Conservation (phyloP, 208 protist species). For the Wallacemonas sp. region DNA sequence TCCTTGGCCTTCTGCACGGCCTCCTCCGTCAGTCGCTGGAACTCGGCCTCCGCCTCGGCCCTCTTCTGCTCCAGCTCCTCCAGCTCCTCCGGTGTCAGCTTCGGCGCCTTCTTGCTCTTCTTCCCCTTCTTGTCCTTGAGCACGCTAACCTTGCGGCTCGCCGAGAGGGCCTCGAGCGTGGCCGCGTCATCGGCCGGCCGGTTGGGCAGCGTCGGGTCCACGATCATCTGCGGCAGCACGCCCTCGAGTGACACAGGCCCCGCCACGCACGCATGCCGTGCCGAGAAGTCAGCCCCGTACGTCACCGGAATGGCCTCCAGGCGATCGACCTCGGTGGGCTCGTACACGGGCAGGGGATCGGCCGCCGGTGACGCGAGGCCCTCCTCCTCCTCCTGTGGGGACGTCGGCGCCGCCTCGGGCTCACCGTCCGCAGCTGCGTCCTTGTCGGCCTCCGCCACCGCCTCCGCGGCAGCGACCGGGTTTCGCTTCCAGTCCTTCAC, state of each 20-base stretch:
- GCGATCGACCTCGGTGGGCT: conserved; percentile 13
- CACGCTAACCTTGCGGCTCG: conserved; percentile 20
- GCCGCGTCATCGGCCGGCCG: conserved; percentile 26
- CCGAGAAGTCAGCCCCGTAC: conserved; percentile 40
- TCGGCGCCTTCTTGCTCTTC: conserved; percentile 51
- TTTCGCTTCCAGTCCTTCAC: conserved; percentile 26
- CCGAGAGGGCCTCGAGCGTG: background rate
- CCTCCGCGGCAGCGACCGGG: background rate
- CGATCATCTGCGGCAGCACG: conserved; percentile 63
- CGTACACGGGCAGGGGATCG: background rate
- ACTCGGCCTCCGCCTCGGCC: conserved; percentile 58
- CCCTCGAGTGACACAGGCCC: conserved; percentile 59
- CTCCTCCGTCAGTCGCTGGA: conserved; percentile 63
- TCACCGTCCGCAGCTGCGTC: background rate
- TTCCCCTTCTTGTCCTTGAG: conserved; percentile 20
- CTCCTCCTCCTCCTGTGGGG: conserved; percentile 23
- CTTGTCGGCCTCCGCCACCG: background rate
- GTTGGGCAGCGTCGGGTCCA: conserved; percentile 60
- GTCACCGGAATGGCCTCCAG: conserved; percentile 22
- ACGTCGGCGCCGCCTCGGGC: conserved; percentile 1
- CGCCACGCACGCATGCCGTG: conserved; percentile 48
- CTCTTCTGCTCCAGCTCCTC: conserved; percentile 65
- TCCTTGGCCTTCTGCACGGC: conserved; percentile 56
- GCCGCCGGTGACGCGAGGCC: background rate
- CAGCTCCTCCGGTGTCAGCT: conserved; percentile 63